Evolutionary conservation across 2,329 filamentous ascomycete species (phyloP).

Genomic region (Thermothelomyces thermophilus): DNA sequence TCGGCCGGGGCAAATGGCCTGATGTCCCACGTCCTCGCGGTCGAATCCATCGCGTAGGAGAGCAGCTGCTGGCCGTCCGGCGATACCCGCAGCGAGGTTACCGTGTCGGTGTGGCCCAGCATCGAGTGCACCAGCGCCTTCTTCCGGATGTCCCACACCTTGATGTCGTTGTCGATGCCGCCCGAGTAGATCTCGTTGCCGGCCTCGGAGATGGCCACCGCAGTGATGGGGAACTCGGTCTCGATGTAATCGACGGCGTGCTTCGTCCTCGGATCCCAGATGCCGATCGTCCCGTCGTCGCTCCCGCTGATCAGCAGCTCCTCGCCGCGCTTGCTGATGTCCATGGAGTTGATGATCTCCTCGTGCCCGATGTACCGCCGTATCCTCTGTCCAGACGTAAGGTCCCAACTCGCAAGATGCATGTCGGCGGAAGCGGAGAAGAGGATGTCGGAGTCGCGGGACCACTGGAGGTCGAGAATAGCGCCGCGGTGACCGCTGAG

Average conservation of each 20-base stretch:
- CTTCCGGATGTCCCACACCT: conserved; percentile 94
- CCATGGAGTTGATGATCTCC: conserved; percentile 88
- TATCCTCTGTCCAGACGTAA: conserved; percentile 87
- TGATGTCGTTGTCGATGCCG: conserved; percentile 94
- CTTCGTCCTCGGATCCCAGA: conserved; percentile 94
- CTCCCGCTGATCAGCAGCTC: conserved; percentile 86
- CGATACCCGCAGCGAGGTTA: conserved; percentile 85
- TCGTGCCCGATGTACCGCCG: conserved; percentile 89
- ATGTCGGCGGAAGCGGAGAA: conserved; percentile 92
- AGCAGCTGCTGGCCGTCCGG: conserved; percentile 86
- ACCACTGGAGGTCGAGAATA: conserved; percentile 91
- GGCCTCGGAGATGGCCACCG: conserved; percentile 83
- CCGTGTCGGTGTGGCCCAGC: conserved; percentile 82
- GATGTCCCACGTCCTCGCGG: conserved; percentile 92
- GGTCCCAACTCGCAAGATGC: conserved; percentile 90
- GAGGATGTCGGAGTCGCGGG: conserved; percentile 81
- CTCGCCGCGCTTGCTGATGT: conserved; percentile 82
- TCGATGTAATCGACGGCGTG: conserved; percentile 81
- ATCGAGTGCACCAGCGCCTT: conserved; percentile 82
- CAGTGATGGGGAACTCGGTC: conserved; percentile 87
- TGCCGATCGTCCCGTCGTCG: conserved; percentile 87
- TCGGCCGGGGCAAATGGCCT: conserved; percentile 88
- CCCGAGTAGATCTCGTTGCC: conserved; percentile 94
- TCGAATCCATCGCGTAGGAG: conserved; percentile 90
- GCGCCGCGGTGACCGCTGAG: conserved; percentile 87